Base-by-base conservation (phyloP, 495 filamentous ascomycete species). In the Talaromyces trachyspermus region DNA sequence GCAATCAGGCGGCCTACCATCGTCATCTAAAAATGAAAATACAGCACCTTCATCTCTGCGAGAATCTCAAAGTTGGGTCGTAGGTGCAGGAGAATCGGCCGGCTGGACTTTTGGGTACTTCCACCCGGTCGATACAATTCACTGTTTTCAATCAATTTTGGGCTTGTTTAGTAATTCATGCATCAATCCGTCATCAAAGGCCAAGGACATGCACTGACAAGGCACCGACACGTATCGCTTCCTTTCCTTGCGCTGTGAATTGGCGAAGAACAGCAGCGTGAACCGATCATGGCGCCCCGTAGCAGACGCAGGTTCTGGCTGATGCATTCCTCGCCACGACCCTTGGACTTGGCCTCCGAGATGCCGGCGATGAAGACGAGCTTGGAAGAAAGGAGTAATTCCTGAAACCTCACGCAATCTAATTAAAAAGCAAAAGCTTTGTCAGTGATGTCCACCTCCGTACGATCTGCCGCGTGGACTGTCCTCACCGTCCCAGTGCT, bases 291-390 rank as follows among this genome's bases (percentile, higher is more conserved):
- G 68, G 1, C 55, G 49, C 61, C 64, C 2, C 63, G 64, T 5
- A 74, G 55, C 12, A 72, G 63, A 9, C 70, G 67, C 5, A 74
- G 48, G 47, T 74, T 74, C 52, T 74, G 70, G 44, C 67, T 71
- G 54, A 74, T 71, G 37, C 70, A 74, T 54, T 74, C 70, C 39
- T 74, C 70, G 3, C 70, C 69, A 10, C 69, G 64, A 5, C 70
- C 69, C 44, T 71, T 74, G 38, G 68, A 72, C 38, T 69, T 71
- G 41, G 64, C 68, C 38, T 72, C 69, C 1, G 69, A 67, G 49
- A 74, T 69, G 1, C 70, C 69, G 0, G 64, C 66, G 33, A 72
- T 62, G 35, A 72, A 69, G 9, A 66, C 46, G 11, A 74, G 50
- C 49, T 62, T 68, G 6, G 65, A 64, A n/a, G 60, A 55, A 12